Base-by-base conservation (phyloP, 1,284 basidiomycete genomes). In the Anthracocystis walkeri region DNA sequence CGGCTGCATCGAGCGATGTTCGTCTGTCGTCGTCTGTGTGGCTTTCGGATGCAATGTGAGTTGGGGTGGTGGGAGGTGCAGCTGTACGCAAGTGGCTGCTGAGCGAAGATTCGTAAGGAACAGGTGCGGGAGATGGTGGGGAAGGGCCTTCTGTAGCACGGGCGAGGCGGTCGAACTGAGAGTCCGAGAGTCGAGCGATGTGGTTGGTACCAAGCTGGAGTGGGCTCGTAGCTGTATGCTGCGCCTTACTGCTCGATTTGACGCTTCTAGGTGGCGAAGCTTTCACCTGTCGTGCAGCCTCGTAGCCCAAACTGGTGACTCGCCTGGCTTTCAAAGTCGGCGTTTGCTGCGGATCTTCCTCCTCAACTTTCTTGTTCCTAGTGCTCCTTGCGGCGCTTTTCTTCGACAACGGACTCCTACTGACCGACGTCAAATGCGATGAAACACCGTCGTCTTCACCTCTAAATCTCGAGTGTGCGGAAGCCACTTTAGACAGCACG, bases 91-190 rank as follows among this genome's bases (percentile, higher is more conserved):
- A 41, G 3, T 7, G 38, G 12, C n/a, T 25, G 33, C 12, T 21
- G n/a, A 4, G 8, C 0, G 21, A 4, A 2, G 35, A 20, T 18
- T 68, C 59, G 14, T 12, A 18, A 25, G 66, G 66, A 38, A 68
- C 45, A 12, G 55, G 33, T 16, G 64, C 21, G 21, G 42, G n/a
- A 2, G 48, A 20, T 10, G 52, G 44, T 2, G 58, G 40, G 20
- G 60, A 16, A 14, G 60, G 31, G 18, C 25, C 33, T 38, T 69
- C 67, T 16, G 42, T 60, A 3, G 58, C 58, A 0, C 33, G 52
- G 16, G 67, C 67, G 7, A 70, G 57, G 5, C 67, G 61, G 10
- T 70, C 61, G 54, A 70, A 70, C 23, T 70, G 67, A 14, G 51
- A 50, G 23, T 70, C 61, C 0, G 67, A 60, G 8, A 70, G 58